Evolutionary conservation across 2,329 filamentous ascomycete genomes (phyloP), one percentile per base, ranked within the genome.

Genomic region (Cadophora sp.): DNA sequence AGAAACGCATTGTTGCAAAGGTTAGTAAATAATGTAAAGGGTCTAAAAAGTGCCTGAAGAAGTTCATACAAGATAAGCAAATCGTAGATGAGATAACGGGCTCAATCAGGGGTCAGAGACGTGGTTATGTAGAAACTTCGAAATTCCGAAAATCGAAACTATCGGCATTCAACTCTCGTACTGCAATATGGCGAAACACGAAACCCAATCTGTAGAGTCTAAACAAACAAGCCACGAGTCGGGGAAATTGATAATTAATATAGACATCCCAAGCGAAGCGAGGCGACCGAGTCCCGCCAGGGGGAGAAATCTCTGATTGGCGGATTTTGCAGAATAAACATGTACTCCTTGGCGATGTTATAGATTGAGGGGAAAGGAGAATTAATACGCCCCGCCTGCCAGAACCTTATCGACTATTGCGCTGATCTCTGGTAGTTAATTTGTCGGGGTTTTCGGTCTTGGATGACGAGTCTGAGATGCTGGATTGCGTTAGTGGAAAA

Each of bases 271-370:
- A 48, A 22, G 24, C 14, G 41, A 16, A 16, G 30, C 4, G 9
- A 16, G 8, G 30, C 4, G 9, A 16, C 24, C 27, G 43, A 33
- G 36, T 24, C 18, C 24, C 20, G n/a, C 24, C 24, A 20, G 8
- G 27, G 27, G 39, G 47, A 56, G n/a, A 39, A 22, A 33, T 56
- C n/a, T 39, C 30, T 43, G 47, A 62, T 62, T 62, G 59, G 59
- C 39, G 53, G 53, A 56, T 53, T 53, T 53, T 53, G 50, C 50
- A 33, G 14, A 22, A 22, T 27, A 22, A 39, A 56, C 33, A 36
- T 55, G 3, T 55, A 20, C 18, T 55, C 33, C 43, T 56, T 56
- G 53, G 33, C 27, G 47, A 43, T 16, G 47, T 33, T 36, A 13
- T 14, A 27, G 11, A 53, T 62, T 62, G 48, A 62, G 48, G 59